Base-by-base conservation (phyloP, 306 rosid species). In the Inga laurina region DNA sequence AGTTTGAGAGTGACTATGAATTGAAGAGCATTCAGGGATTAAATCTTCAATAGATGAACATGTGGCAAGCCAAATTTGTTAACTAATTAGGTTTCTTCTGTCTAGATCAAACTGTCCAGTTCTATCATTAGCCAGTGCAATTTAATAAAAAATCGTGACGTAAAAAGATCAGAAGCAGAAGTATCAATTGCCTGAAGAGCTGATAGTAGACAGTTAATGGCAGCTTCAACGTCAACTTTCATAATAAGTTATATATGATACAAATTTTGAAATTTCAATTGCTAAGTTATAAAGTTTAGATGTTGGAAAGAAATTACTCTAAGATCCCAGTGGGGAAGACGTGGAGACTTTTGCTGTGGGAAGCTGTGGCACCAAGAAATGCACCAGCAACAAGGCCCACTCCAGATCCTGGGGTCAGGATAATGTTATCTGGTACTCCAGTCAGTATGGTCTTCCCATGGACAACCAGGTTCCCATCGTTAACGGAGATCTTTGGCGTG, bases 401-500 rank as follows among this genome's bases (percentile, higher is more conserved):
- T 6, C 92, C 93, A 0, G 90, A 85, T 13, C 90, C 97, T 5
- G 97, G 94, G 32, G 90, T 94, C 43, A 94, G 81, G 69, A 92
- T 90, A 86, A 97, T 84, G 81, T 92, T 97, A 81, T 92, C 95
- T 0, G 97, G 95, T 16, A 97, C 92, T 51, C 97, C 97, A 3
- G 88, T 94, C 22, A 97, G 75, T 76, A 94, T 87, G 86, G 93
- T 92, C 91, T 92, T 94, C 27, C 97, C 99, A 37, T 94, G 95
- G 41, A 94, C 98, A 86, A 97, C 94, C 75, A 97, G 84, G 83
- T 90, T 94, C 61, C 94, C 97, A 65, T 94, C 92, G 82, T 85
- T 85, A 75, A 94, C 83, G 1, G 86, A 85, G 78, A 94, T 94
- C 67, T 81, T 85, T 8, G 95, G 95, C 24, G 94, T 92, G 54